Conservation (phyloP, 306 rosid species). For the Potentilla sterilis region DNA sequence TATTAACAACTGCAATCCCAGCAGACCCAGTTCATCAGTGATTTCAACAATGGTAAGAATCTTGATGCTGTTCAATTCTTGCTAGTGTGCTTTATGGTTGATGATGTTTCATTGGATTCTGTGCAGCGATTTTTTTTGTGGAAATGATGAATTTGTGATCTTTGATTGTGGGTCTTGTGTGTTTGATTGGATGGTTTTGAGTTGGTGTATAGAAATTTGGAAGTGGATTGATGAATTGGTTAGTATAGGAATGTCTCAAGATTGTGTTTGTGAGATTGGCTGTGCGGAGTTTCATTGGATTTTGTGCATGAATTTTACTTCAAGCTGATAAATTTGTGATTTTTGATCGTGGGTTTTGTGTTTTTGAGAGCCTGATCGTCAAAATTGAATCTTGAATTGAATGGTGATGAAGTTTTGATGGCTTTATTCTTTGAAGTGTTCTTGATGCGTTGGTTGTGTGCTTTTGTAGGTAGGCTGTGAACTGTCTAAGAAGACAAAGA, state of each 20-base stretch:
- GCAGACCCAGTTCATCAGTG: constrained; percentile 32
- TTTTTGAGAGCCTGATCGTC: neutral
- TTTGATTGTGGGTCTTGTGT: constrained; percentile 18
- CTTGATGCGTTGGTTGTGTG: constrained; percentile 28
- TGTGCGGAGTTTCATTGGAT: neutral
- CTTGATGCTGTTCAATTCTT: neutral
- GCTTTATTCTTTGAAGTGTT: neutral
- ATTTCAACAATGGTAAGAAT: constrained; percentile 49
- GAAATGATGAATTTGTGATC: neutral
- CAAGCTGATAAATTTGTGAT: neutral
- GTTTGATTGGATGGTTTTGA: constrained; percentile 5
- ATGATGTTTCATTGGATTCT: constrained; percentile 3
- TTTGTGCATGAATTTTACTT: neutral
- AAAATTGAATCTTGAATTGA: neutral
- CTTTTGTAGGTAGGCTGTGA: constrained; percentile 60
- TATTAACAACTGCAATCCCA: constrained; percentile 34
- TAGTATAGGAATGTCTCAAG: neutral
- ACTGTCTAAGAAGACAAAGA: constrained; percentile 35
- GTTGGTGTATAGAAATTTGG: neutral
- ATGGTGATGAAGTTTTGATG: neutral
- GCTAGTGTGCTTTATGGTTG: neutral
- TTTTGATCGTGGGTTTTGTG: constrained; percentile 4
- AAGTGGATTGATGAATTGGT: neutral
- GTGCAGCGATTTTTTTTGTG: neutral
- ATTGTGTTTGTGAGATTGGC: neutral